Conservation (phyloP, 1,284 basidiomycete species). For the Pseudozyma hubeiensis region DNA sequence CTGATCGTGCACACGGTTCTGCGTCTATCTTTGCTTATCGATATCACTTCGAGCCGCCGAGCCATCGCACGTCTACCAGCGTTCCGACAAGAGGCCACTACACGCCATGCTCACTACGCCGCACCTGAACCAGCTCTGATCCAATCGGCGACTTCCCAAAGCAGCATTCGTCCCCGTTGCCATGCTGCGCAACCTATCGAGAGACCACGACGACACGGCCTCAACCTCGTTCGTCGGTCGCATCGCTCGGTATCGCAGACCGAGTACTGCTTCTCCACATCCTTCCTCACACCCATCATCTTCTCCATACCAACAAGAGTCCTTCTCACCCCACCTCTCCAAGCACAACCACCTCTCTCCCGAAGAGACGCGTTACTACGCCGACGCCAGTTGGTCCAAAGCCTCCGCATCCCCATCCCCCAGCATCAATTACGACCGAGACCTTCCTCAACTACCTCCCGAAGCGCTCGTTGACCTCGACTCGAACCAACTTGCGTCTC, state of each 20-base stretch:
- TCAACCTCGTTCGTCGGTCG: constrained; percentile 18
- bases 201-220: constrained; percentile 12
- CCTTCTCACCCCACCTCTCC: constrained; percentile 2
- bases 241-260: constrained; percentile 28
- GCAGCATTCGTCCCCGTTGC: neutral
- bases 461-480: constrained; percentile 31
- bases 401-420: constrained; percentile 36
- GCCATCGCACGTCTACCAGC: no score
- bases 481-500: constrained; percentile 12
- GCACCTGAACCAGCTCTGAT: no score
- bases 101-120: no score
- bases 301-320: constrained; percentile 12
- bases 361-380: constrained; percentile 27
- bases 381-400: constrained; percentile 21
- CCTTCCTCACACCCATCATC: constrained; percentile 10
- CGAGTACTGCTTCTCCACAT: constrained; percentile 14
- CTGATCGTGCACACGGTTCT: no score
- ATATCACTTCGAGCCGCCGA: no score
- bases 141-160: neutral
- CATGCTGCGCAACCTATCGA: constrained; percentile 19
- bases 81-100: no score
- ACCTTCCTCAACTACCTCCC: constrained; percentile 36
- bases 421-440: constrained; percentile 34
- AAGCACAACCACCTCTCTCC: constrained; percentile 30
- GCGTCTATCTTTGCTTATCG: no score